Conservation (phyloP, 345 rosid genomes). For the Citrus medica region DNA sequence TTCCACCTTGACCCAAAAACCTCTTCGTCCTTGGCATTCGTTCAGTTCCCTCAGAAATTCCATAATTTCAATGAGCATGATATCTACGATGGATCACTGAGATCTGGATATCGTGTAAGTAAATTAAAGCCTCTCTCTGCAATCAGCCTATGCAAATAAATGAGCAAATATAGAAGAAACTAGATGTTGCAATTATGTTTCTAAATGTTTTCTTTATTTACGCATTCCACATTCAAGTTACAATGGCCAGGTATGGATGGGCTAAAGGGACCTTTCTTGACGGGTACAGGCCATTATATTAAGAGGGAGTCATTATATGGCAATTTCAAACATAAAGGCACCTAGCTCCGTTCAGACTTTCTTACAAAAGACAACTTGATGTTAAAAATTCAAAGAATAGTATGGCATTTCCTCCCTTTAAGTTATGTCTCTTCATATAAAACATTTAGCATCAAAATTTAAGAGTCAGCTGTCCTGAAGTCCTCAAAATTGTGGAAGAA, state of each 20-base stretch:
- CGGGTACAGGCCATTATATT: constrained; percentile 7
- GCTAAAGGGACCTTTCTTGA: constrained; percentile 3
- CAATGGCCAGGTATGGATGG: constrained; percentile 17
- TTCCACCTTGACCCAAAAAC: constrained; percentile 33
- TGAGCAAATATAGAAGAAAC: neutral
- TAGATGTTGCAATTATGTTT: neutral
- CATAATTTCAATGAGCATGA: constrained; percentile 36
- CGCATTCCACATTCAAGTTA: neutral
- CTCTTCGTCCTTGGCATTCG: constrained; percentile 32
- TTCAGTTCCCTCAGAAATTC: constrained; percentile 50
- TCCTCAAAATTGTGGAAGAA: neutral
- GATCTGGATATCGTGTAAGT: neutral
- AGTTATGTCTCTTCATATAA: too few relatives aligned
- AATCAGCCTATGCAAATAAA: neutral
- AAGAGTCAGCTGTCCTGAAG: too few relatives aligned
- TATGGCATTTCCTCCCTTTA: too few relatives aligned
- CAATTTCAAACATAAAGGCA: neutral
- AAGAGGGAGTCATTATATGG: constrained; percentile 7
- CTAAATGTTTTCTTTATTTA: neutral
- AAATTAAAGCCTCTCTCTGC: neutral
- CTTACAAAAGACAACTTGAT: neutral
- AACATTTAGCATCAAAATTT: too few relatives aligned
- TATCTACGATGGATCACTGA: constrained; percentile 39
- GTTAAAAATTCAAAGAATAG: too few relatives aligned
- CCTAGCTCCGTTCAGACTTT: neutral